Evolutionary conservation across 441 rosid genomes (phyloP).

Genomic region (Lepidium campestre): DNA sequence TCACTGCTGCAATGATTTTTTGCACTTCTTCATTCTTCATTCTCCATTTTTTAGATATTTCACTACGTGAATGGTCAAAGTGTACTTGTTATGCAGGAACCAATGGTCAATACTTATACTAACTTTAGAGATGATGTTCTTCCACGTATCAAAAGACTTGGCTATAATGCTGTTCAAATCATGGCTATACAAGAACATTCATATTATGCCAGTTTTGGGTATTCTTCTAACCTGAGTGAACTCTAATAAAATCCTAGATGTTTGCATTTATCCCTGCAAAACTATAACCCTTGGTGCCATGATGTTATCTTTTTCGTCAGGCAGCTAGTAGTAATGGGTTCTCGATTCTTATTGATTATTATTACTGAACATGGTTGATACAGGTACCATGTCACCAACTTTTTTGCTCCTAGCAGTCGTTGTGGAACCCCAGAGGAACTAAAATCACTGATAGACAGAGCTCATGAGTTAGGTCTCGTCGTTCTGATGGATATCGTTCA

Average conservation of each 20-base stretch:
- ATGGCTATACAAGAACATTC: conserved; percentile 99
- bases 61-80: conserved; percentile 9
- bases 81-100: conserved; percentile 59
- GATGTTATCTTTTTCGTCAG: conserved; percentile 1
- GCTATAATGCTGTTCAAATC: conserved; percentile 95
- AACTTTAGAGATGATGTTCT: conserved; percentile 93
- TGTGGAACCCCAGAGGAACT: conserved; percentile 97
- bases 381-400: conserved; percentile 96
- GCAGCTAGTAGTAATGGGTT: conserved; percentile 11
- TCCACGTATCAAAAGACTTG: conserved; percentile 93
- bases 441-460: conserved; percentile 87
- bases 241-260: background rate
- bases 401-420: conserved; percentile 94
- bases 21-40: background rate
- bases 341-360: background rate
- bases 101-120: conserved; percentile 74
- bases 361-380: conserved; percentile 14
- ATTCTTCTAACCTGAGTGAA: conserved; percentile 21
- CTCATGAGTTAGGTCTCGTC: conserved; percentile 86
- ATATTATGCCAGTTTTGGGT: conserved; percentile 98
- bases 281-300: background rate
- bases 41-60: background rate
- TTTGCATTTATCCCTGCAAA: background rate
- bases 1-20: background rate
- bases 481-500: conserved; percentile 99